Evolutionary conservation across 169 alveolate genomes (phyloP), one percentile per base, ranked within the genome.

Genomic region (Babesia ovata): DNA sequence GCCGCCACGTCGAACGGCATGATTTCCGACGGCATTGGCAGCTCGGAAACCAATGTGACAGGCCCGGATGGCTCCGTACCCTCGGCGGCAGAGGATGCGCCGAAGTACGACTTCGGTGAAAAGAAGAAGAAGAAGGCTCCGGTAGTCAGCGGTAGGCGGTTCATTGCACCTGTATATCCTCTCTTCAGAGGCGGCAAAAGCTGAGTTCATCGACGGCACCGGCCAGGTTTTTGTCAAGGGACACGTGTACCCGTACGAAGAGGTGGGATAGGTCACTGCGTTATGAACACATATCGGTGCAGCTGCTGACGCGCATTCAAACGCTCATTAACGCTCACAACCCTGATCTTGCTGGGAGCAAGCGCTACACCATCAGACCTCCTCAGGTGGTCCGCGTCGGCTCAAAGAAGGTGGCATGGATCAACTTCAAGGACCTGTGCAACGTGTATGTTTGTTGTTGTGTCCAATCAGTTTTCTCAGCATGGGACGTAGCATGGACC

Each of bases 331-430:
- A 86, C 50, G 94, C 91, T 54, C 93, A 94, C 83, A 95, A 95
- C 73, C 96, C 95, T n/a, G 96, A 93, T 66, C 70, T 95, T 42
- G 85, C 95, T 57, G 97, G 96, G 42, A 82, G 92, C 52, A 93
- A 93, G 85, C 84, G 95, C 39, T 93, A 93, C 79, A 93, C 96
- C 21, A 87, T 94, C 46, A 91, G 89, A 70, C 96, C 98, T 12
- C 99, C 98, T 9, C 96, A 96, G 66, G 97, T 96, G 42, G 98
- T 94, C n/a, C 88, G 97, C 21, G 97, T 96, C 4, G 99, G 99
- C 33, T 93, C 98, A n/a, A 96, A 95, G 87, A 96, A 95, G 88
- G 97, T 95, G 2, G 97, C 97, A 19, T 96, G 98, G 98, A 91
- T 92, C 63, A 96, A 96, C 91, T 96, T 96, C 88, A 93, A 92